phyloP scores from a whole-genome alignment of 2,329 filamentous ascomycete genomes.

The Samsoniella hepiali region DNA sequence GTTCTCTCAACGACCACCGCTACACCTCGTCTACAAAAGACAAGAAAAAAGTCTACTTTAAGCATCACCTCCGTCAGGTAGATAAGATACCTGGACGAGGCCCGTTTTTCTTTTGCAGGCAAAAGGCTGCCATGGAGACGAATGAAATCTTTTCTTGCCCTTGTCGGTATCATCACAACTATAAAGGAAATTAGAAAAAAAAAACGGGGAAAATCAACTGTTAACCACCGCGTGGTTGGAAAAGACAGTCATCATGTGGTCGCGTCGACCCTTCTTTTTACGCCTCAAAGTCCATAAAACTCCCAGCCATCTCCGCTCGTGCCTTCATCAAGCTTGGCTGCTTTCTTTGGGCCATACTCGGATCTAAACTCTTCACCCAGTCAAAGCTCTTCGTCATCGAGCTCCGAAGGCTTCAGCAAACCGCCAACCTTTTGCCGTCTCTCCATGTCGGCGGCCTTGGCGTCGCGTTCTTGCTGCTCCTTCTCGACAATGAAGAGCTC shows the following conservation, averaged over 20 bases:
- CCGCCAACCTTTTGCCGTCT: conserved; percentile 93
- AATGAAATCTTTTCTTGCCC: conserved; percentile 10
- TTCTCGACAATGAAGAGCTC: conserved; percentile 93
- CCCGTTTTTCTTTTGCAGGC: background rate
- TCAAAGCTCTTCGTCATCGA: conserved; percentile 91
- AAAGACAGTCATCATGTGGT: conserved; percentile 8
- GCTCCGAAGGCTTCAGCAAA: conserved; percentile 93
- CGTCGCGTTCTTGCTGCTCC: conserved; percentile 83
- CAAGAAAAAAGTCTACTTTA: background rate
- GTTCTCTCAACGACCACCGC: background rate
- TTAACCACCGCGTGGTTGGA: background rate
- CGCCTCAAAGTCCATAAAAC: conserved; percentile 55
- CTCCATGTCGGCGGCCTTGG: conserved; percentile 84
- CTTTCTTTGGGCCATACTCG: conserved; percentile 49
- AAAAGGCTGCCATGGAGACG: conserved; percentile 4
- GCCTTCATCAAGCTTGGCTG: conserved; percentile 27
- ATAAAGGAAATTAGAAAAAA: conserved; percentile 18
- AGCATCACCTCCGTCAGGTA: background rate
- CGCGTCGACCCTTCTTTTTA: conserved; percentile 7
- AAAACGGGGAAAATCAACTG: background rate
- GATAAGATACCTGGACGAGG: background rate
- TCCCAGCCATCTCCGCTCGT: conserved; percentile 57
- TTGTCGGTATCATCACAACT: conserved; percentile 20
- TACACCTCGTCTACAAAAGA: background rate
- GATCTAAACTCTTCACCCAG: conserved; percentile 65